Evolutionary conservation across 495 filamentous ascomycete species (phyloP).

Genomic region (Annulohypoxylon nitens): DNA sequence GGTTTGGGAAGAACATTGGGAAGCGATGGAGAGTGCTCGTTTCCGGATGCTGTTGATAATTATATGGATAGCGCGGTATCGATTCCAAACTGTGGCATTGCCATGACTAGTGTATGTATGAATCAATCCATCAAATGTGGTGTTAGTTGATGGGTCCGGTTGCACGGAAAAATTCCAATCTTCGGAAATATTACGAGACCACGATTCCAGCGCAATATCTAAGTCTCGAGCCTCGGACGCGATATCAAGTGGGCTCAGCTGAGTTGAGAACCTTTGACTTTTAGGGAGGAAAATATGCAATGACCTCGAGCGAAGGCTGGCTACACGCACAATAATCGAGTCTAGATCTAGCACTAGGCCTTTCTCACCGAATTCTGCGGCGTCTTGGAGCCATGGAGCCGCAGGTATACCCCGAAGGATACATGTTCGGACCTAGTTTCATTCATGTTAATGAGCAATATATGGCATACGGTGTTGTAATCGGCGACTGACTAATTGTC

Average conservation of each 20-base stretch:
- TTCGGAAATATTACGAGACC: conserved; percentile 28
- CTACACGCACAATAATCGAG: conserved; percentile 43
- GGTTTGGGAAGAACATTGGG: conserved; percentile 16
- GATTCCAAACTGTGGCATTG: conserved; percentile 50
- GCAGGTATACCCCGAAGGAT: conserved; percentile 34
- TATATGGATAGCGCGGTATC: conserved; percentile 48
- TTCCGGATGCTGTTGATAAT: conserved; percentile 46
- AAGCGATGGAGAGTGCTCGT: conserved; percentile 27
- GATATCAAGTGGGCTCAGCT: conserved; percentile 25
- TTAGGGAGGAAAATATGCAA: conserved; percentile 25
- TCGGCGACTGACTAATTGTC: conserved; percentile 38
- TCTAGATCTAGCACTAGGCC: conserved; percentile 35
- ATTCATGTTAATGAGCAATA: conserved; percentile 3
- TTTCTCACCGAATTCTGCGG: conserved; percentile 38
- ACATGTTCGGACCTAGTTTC: conserved; percentile 25
- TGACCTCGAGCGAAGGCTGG: conserved; percentile 36
- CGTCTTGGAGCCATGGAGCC: conserved; percentile 44
- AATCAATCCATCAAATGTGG: conserved; percentile 20
- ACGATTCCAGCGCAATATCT: conserved; percentile 34
- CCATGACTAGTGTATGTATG: conserved; percentile 42
- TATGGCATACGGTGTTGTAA: background rate
- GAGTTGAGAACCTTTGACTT: conserved; percentile 25
- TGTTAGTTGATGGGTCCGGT: background rate
- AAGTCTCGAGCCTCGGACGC: conserved; percentile 36
- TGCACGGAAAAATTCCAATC: conserved; percentile 17